Conservation (phyloP, 352 stramenopile species). For the Globisporangium nodosum region DNA sequence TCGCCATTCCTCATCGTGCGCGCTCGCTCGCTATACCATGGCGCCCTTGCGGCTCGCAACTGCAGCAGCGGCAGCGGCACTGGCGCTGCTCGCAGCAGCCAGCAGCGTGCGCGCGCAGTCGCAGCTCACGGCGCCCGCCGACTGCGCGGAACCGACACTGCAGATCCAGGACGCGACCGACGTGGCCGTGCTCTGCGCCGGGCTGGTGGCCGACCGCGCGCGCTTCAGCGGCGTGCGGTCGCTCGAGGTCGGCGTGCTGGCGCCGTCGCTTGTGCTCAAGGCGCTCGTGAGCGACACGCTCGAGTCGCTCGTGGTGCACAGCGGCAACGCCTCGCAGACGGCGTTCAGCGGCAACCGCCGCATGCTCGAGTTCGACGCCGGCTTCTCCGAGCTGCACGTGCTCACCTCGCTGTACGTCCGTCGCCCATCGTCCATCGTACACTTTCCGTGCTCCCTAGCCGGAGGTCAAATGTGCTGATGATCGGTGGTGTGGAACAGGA, state of each 20-base stretch:
- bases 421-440: not conserved
- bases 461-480: not conserved
- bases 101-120: not conserved
- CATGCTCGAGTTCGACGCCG: constrained; percentile 11
- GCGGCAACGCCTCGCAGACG: constrained; percentile 7
- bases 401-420: constrained; percentile 11
- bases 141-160: constrained; percentile 10
- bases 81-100: not conserved
- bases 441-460: not conserved
- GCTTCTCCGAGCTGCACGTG: constrained; percentile 13
- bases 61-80: not conserved
- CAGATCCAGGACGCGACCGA: constrained; percentile 8
- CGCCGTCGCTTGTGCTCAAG: constrained; percentile 8
- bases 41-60: not conserved
- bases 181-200: constrained; percentile 12
- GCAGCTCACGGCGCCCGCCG: constrained; percentile 10
- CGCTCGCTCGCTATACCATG: not conserved
- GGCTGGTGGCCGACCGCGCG: not conserved
- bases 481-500: constrained; percentile 3
- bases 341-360: not conserved
- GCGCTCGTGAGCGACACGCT: constrained; percentile 17
- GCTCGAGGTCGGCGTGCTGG: constrained; percentile 11
- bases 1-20: not conserved
- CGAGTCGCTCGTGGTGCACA: constrained; percentile 12
- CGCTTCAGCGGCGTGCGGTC: constrained; percentile 6